phyloP scores from a whole-genome alignment of 345 rosid species.

The Syzygium jambos region DNA sequence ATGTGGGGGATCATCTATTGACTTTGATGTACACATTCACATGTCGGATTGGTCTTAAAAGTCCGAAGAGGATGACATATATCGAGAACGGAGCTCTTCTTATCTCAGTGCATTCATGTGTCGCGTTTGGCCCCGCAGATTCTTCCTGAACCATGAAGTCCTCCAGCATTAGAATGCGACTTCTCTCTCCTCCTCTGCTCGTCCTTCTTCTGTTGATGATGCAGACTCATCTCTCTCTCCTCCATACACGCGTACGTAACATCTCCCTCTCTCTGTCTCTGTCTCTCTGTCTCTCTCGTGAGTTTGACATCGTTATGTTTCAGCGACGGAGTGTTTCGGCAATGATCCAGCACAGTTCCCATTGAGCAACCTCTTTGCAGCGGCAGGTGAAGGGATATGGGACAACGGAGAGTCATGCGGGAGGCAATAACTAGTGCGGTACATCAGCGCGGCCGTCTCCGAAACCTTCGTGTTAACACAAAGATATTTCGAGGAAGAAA shows the following conservation, averaged over 20 bases:
- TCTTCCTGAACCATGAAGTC: background rate
- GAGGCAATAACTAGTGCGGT: slow-evolving; percentile 36
- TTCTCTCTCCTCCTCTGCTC: background rate
- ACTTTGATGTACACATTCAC: background rate
- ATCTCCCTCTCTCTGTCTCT: background rate
- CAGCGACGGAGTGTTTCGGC: slow-evolving; percentile 48
- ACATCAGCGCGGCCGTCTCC: slow-evolving; percentile 27
- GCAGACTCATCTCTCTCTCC: slow-evolving; percentile 1
- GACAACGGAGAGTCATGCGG: slow-evolving; percentile 57
- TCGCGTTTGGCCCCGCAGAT: background rate
- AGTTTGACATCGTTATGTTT: background rate
- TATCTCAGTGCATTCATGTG: background rate
- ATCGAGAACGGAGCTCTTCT: background rate
- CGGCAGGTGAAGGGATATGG: slow-evolving; percentile 54
- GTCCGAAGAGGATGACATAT: too few relatives aligned
- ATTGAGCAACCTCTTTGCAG: slow-evolving; percentile 37
- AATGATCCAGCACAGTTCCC: slow-evolving; percentile 28
- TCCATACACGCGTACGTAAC: slow-evolving; percentile 38
- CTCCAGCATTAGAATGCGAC: background rate
- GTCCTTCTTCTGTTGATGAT: background rate
- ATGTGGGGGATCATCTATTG: background rate
- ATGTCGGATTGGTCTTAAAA: background rate
- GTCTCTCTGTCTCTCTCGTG: background rate
- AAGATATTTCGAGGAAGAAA: too few relatives aligned
- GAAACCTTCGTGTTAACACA: slow-evolving; percentile 10